These are phyloP conservation scores for Buxus sempervirens DNA, from an alignment of 164 flowering plant genomes.

Conservation along the genomic window DNA sequence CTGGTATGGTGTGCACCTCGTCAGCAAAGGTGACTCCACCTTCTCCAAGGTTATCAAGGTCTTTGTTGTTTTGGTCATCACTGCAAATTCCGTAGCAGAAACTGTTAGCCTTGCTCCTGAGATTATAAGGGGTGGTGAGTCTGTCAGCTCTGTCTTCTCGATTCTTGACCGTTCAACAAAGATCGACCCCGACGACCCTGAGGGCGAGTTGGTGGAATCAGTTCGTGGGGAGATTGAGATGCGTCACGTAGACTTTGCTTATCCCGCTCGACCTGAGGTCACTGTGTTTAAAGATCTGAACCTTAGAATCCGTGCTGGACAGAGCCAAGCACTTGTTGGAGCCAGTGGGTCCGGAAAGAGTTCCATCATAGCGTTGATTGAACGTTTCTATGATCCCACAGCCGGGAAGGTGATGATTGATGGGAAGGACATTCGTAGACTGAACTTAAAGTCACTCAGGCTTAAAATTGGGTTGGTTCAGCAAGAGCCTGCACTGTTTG, in stretches of 20 bases:
- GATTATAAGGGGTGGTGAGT: slow-evolving; percentile 86
- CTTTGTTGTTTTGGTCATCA: slow-evolving; percentile 85
- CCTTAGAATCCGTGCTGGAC: slow-evolving; percentile 84
- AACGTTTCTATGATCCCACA: slow-evolving; percentile 86
- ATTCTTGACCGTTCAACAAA: slow-evolving; percentile 71
- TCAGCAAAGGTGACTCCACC: slow-evolving; percentile 73
- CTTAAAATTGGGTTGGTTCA: slow-evolving; percentile 83
- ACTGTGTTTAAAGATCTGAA: slow-evolving; percentile 70
- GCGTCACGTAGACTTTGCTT: slow-evolving; percentile 85
- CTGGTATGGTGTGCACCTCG: slow-evolving; percentile 94
- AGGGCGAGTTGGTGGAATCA: slow-evolving; percentile 61
- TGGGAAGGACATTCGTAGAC: slow-evolving; percentile 74
- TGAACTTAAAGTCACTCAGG: slow-evolving; percentile 72
- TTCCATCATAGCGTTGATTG: slow-evolving; percentile 85
- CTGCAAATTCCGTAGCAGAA: slow-evolving; percentile 95
- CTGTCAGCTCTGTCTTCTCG: slow-evolving; percentile 82
- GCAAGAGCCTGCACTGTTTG: slow-evolving; percentile 92
- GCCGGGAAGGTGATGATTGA: slow-evolving; percentile 89
- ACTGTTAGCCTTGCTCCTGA: slow-evolving; percentile 97
- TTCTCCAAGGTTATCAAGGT: slow-evolving; percentile 95
- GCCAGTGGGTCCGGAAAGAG: slow-evolving; percentile 99
- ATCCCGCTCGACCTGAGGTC: slow-evolving; percentile 85
- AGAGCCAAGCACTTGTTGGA: slow-evolving; percentile 96
- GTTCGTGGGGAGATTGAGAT: slow-evolving; percentile 90
- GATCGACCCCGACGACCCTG: slow-evolving; percentile 93